A percentile compares a stretch with the other conserved stretches of the same genome.
Conservation (phyloP, 768 basidiomycete species). For the Xerocomellus chrysenteron region DNA sequence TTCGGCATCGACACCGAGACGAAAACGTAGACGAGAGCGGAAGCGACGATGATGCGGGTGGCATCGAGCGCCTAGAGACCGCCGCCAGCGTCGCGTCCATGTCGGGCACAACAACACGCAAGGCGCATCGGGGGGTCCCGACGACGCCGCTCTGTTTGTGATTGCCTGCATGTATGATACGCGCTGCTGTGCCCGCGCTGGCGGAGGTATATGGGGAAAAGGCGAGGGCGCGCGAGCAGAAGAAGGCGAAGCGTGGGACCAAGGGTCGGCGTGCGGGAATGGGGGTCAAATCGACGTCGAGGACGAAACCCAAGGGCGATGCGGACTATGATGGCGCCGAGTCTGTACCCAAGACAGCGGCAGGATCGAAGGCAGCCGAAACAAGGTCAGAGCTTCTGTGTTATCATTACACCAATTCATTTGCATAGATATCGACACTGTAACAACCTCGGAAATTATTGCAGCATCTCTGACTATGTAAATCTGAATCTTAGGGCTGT, state of each 20-base stretch:
- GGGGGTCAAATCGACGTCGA: not conserved
- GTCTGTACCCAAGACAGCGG: constrained; percentile 1
- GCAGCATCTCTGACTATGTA: no score
- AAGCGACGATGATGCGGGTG: constrained; percentile 37
- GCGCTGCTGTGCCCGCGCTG: no score
- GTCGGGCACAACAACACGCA: constrained; percentile 21
- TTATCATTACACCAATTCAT: no score
- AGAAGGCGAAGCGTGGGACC: constrained; percentile 34
- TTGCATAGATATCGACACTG: no score
- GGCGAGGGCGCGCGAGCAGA: constrained; percentile 43
- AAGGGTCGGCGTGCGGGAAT: constrained; percentile 14
- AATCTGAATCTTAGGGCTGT: no score
- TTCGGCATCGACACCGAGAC: constrained; percentile 45
- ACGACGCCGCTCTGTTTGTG: constrained; percentile 64
- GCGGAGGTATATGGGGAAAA: constrained; percentile 65
- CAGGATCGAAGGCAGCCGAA: constrained; percentile 1
- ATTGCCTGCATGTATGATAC: constrained; percentile 81
- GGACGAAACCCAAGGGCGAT: not conserved
- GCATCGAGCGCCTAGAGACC: constrained; percentile 25
- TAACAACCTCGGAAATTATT: no score
- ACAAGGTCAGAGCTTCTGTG: no score
- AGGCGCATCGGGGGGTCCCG: constrained; percentile 36
- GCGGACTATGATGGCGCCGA: not conserved
- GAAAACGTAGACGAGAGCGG: constrained; percentile 48
- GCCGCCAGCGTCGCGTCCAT: constrained; percentile 22